A percentile compares a stretch with the other conserved stretches of the same genome.
These are phyloP conservation scores for Tulasnella sp. DNA, from an alignment of 768 basidiomycete genomes.

Conservation along the genomic window DNA sequence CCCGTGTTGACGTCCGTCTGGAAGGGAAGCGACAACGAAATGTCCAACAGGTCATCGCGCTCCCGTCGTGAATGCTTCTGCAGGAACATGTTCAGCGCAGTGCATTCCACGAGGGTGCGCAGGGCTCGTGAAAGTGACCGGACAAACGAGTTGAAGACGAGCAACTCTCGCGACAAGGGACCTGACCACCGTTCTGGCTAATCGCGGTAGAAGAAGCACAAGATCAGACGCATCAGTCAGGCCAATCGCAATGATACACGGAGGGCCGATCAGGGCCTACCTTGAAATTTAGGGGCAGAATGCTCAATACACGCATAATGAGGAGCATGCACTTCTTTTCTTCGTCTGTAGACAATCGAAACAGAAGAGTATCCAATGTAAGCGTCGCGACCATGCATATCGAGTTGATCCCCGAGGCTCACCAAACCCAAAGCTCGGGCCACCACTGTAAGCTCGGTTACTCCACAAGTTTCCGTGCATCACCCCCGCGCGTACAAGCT, in stretches of 20 bases:
- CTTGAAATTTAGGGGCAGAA: slow-evolving; percentile 90
- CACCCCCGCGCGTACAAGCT: slow-evolving; percentile 90
- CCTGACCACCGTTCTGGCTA: slow-evolving; percentile 90
- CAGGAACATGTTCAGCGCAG: slow-evolving; percentile 84
- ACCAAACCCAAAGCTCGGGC: slow-evolving; percentile 90
- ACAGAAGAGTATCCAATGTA: slow-evolving; percentile 17
- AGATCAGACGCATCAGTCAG: neutral
- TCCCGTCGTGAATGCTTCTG: slow-evolving; percentile 74
- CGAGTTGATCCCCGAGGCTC: slow-evolving; percentile 28
- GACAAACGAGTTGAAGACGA: slow-evolving; percentile 98
- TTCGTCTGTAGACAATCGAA: slow-evolving; percentile 44
- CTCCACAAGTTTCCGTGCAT: slow-evolving; percentile 93
- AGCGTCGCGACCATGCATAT: slow-evolving; percentile 22
- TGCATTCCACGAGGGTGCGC: slow-evolving; percentile 80
- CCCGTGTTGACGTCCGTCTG: slow-evolving; percentile 95
- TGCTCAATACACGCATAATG: slow-evolving; percentile 92
- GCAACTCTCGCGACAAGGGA: slow-evolving; percentile 86
- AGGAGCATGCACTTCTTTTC: slow-evolving; percentile 90
- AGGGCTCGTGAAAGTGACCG: slow-evolving; percentile 82
- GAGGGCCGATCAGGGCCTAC: slow-evolving; percentile 34
- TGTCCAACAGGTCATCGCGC: slow-evolving; percentile 85
- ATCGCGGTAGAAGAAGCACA: neutral
- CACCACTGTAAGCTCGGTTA: slow-evolving; percentile 77
- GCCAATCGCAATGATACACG: neutral
- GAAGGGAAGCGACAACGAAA: slow-evolving; percentile 86